Conservation (phyloP, 257 asterid genomes). For the Henckelia pumila region DNA sequence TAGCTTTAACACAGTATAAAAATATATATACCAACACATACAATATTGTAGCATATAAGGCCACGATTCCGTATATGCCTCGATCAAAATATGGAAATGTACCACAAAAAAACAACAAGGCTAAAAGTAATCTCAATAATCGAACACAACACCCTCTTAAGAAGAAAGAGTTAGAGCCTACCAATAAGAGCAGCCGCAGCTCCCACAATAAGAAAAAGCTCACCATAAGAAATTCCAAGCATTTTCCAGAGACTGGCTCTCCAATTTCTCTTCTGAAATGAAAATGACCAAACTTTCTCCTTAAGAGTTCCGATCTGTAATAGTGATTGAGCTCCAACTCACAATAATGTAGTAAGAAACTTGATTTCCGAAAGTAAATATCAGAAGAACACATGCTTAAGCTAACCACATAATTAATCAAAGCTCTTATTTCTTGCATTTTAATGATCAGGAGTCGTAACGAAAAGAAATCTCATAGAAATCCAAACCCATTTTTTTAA, state of each 20-base stretch:
- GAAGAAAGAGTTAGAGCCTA: conserved; percentile 23
- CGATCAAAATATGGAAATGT: not conserved
- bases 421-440: not conserved
- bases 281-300: not conserved
- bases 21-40: not conserved
- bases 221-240: conserved; percentile 86
- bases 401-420: not conserved
- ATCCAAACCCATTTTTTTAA: not conserved
- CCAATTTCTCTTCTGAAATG: not conserved
- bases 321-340: not conserved
- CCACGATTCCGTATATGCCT: not conserved
- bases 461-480: not conserved
- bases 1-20: not conserved
- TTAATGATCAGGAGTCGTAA: too few relatives aligned
- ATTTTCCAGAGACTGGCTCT: conserved; percentile 25
- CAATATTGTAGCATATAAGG: too few relatives aligned
- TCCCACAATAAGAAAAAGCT: conserved; percentile 72
- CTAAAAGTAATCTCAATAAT: not conserved
- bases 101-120: not conserved
- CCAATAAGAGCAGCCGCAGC: conserved; percentile 82
- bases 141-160: not conserved
- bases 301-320: not conserved
- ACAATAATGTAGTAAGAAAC: not conserved
- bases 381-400: not conserved
- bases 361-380: not conserved